phyloP scores from a whole-genome alignment of 2,329 filamentous ascomycete genomes.

The Penicillium digitatum region DNA sequence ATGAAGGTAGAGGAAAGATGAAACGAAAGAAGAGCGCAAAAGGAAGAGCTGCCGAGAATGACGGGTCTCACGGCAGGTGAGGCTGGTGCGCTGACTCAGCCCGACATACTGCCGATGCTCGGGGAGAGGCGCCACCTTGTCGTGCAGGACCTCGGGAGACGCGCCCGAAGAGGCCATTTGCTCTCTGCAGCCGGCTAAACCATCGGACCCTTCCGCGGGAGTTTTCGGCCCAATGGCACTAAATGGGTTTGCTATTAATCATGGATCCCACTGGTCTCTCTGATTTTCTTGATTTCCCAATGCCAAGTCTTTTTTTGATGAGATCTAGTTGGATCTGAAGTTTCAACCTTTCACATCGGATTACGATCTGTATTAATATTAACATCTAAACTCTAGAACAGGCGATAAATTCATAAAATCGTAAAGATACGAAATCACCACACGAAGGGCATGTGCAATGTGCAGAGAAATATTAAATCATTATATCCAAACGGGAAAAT shows the following conservation, averaged over 20 bases:
- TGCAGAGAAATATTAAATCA: conserved; percentile 3
- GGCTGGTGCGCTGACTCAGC: conserved; percentile 27
- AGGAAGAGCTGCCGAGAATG: conserved; percentile 17
- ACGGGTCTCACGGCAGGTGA: conserved; percentile 12
- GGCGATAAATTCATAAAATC: conserved; percentile 3
- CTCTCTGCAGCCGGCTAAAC: conserved; percentile 17
- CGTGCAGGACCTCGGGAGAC: neutral
- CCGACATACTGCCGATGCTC: conserved; percentile 17
- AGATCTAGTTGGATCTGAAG: neutral
- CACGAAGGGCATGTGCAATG: conserved; percentile 5
- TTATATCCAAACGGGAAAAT: conserved; percentile 9
- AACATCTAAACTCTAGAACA: conserved; percentile 2
- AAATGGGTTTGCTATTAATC: conserved; percentile 12
- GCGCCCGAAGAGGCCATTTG: conserved; percentile 4
- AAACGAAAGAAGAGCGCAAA: conserved; percentile 14
- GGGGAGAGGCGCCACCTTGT: neutral
- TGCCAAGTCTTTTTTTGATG: neutral
- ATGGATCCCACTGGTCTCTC: neutral
- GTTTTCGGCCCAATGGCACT: conserved; percentile 23
- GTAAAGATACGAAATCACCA: neutral
- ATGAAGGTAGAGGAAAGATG: conserved; percentile 16
- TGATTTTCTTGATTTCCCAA: neutral
- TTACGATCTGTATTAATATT: neutral
- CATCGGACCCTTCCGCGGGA: conserved; percentile 23
- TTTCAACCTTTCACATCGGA: neutral